Percentiles rank a stretch among this genome's conserved stretches.
Evolutionary conservation across 2,329 filamentous ascomycete species (phyloP).

Genomic region (Penicillium vulpinum): DNA sequence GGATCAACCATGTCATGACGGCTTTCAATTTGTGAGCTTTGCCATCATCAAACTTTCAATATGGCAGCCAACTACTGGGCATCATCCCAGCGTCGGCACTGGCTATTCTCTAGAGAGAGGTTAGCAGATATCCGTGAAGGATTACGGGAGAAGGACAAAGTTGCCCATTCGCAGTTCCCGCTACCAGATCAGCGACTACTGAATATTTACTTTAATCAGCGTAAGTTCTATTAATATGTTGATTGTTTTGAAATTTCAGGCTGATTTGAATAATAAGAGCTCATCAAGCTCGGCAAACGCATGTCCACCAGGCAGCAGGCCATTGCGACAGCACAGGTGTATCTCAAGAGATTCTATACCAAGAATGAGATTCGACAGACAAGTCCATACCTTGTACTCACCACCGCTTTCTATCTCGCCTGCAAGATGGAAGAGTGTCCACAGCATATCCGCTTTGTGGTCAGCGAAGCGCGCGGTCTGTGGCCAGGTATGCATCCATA

Average conservation of each 20-base stretch:
- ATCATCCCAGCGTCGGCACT: constrained; percentile 84
- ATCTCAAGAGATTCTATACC: constrained; percentile 90
- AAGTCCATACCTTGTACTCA: constrained; percentile 88
- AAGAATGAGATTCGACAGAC: constrained; percentile 88
- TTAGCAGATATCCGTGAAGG: constrained; percentile 72
- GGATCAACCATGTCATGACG: constrained; percentile 11
- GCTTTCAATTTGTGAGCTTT: constrained; percentile 1
- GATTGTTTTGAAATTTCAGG: neutral
- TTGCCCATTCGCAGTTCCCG: constrained; percentile 74
- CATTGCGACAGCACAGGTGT: constrained; percentile 90
- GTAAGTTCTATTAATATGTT: constrained; percentile 53
- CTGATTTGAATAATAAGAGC: constrained; percentile 49
- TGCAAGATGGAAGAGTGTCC: constrained; percentile 98
- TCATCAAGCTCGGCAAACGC: constrained; percentile 79
- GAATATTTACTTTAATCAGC: constrained; percentile 88
- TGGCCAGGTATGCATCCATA: constrained; percentile 64
- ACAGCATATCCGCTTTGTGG: constrained; percentile 89
- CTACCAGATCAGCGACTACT: constrained; percentile 79
- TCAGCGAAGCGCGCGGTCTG: constrained; percentile 78
- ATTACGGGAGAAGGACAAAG: constrained; percentile 73
- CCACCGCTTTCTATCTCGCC: constrained; percentile 91
- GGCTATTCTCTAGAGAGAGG: constrained; percentile 85
- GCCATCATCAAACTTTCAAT: constrained; percentile 2
- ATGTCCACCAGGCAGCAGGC: constrained; percentile 86
- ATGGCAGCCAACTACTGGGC: constrained; percentile 99